Conservation (phyloP, 2,329 filamentous ascomycete genomes). For the Aspergillus oerlinghausenensis region DNA sequence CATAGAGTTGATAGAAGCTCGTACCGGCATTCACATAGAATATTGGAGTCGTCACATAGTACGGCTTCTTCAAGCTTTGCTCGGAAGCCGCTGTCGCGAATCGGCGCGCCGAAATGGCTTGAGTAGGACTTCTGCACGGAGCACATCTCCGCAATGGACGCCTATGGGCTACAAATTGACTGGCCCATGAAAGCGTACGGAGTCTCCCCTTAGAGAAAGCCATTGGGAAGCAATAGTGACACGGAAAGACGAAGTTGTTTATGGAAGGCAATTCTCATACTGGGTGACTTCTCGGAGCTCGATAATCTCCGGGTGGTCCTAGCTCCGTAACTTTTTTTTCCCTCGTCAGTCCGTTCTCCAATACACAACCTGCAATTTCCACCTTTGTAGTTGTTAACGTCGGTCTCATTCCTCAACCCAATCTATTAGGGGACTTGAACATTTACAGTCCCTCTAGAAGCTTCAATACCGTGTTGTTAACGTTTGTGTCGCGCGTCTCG, state of each 20-base stretch:
- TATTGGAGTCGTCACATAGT: conserved; percentile 93
- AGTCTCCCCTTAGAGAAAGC: conserved; percentile 24
- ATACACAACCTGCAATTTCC: neutral
- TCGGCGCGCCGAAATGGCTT: conserved; percentile 20
- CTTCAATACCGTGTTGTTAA: neutral
- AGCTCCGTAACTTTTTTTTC: conserved; percentile 29
- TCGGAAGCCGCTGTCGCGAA: conserved; percentile 25
- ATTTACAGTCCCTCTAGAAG: neutral
- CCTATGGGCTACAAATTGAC: conserved; percentile 18
- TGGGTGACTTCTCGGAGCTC: conserved; percentile 26
- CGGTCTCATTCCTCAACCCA: neutral
- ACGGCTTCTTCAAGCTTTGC: conserved; percentile 61
- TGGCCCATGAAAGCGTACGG: conserved; percentile 29
- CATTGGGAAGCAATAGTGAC: conserved; percentile 18
- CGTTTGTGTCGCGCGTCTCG: neutral
- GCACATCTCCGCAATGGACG: conserved; percentile 28
- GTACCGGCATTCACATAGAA: conserved; percentile 96
- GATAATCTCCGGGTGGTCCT: conserved; percentile 30
- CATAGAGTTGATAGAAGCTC: neutral
- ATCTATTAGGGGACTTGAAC: neutral
- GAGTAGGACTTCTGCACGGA: conserved; percentile 21
- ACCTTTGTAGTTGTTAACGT: neutral
- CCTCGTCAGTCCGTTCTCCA: neutral
- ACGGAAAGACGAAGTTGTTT: conserved; percentile 2
- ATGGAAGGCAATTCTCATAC: conserved; percentile 7